Conservation (phyloP, 2,329 filamentous ascomycete species). For the Tolypocladium ophioglossoides region DNA sequence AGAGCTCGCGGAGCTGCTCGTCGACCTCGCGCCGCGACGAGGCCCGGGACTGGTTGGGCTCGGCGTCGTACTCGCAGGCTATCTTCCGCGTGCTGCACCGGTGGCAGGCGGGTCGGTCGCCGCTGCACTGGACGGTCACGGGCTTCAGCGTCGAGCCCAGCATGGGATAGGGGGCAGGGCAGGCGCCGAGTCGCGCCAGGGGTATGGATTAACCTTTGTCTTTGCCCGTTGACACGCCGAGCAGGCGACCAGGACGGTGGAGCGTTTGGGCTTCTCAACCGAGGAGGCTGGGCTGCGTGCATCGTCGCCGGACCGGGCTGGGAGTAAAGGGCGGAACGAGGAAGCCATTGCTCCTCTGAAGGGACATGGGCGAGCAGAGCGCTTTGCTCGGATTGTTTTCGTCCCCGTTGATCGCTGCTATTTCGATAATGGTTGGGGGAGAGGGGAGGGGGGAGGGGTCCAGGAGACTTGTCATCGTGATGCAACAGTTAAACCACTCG, state of each 20-base stretch:
- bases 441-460: too few species aligned
- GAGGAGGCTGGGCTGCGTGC: background rate
- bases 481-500: too few species aligned
- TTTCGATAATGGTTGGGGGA: too few species aligned
- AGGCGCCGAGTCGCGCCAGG: too few species aligned
- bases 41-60: background rate
- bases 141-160: too few species aligned
- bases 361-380: too few species aligned
- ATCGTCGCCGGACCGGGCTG: background rate
- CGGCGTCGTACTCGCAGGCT: background rate
- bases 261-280: background rate
- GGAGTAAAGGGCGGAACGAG: background rate
- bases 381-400: too few species aligned
- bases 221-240: background rate
- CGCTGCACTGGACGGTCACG: background rate
- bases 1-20: conserved; percentile 1
- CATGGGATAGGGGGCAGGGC: too few species aligned
- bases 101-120: background rate
- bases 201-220: background rate
- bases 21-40: background rate
- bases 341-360: background rate
- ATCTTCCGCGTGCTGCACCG: background rate
- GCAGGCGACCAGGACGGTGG: background rate
- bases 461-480: too few species aligned
- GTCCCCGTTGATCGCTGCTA: too few species aligned